Conservation (phyloP, 768 basidiomycete genomes). For the Lactarius pseudohatsudake region DNA sequence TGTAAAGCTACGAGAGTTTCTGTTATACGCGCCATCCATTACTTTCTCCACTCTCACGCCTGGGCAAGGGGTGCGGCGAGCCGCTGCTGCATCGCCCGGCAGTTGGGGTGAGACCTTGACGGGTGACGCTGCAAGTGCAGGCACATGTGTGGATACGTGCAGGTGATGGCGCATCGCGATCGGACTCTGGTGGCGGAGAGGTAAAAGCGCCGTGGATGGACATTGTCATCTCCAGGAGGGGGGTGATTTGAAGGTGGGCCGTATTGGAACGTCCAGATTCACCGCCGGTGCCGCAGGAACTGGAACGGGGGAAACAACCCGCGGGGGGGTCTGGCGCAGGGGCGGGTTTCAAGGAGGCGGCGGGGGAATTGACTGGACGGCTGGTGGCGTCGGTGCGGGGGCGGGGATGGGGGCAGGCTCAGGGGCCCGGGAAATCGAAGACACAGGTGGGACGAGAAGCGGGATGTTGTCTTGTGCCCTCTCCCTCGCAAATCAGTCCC, state of each 20-base stretch:
- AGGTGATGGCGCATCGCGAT: conserved; percentile 11
- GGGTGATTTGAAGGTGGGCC: conserved; percentile 62
- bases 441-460: conserved; percentile 24
- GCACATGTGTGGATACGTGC: neutral
- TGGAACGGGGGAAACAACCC: conserved; percentile 30
- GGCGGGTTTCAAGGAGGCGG: conserved; percentile 10
- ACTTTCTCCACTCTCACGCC: neutral
- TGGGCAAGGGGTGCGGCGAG: too few relatives aligned
- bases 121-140: too few relatives aligned
- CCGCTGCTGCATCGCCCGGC: too few relatives aligned
- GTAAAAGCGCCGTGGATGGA: conserved; percentile 37
- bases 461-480: conserved; percentile 34
- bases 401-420: conserved; percentile 31
- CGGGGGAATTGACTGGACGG: conserved; percentile 9
- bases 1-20: neutral
- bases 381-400: conserved; percentile 5
- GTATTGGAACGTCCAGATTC: conserved; percentile 30
- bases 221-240: conserved; percentile 54
- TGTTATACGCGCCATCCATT: neutral
- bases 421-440: conserved; percentile 22
- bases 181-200: conserved; percentile 33
- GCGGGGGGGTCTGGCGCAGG: conserved; percentile 24
- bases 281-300: conserved; percentile 29
- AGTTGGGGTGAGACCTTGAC: too few relatives aligned
- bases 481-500: conserved; percentile 68